Evolutionary conservation across 306 rosid species (phyloP).

Genomic region (Pueraria montana): DNA sequence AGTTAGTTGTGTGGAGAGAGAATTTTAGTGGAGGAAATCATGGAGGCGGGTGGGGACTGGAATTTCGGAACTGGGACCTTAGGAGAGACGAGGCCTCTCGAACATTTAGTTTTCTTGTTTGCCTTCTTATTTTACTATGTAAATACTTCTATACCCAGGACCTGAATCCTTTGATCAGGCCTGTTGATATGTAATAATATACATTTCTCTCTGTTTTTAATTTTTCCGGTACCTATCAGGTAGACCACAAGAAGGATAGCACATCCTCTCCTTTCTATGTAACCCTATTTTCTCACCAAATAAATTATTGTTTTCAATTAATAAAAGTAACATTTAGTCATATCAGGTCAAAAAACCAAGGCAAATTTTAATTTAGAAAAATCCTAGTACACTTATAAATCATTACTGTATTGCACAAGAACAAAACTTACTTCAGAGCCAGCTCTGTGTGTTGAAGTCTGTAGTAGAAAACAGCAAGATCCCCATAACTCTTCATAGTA

Average conservation of each 20-base stretch:
- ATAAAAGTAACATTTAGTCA: neutral
- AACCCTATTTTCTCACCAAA: neutral
- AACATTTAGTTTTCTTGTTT: neutral
- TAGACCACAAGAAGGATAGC: neutral
- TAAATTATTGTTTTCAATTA: neutral
- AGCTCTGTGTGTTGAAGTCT: slow-evolving; percentile 89
- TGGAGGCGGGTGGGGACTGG: neutral
- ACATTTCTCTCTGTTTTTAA: neutral
- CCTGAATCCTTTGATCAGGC: neutral
- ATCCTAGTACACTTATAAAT: slow-evolving; percentile 3
- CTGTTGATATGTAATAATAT: neutral
- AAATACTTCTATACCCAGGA: neutral
- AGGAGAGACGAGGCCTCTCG: neutral
- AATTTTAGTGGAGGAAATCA: neutral
- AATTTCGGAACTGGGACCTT: neutral
- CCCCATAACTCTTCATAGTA: slow-evolving; percentile 96
- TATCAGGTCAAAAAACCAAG: neutral
- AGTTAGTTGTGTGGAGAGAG: neutral
- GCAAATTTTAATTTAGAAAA: slow-evolving; percentile 17
- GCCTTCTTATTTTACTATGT: neutral
- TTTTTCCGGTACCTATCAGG: neutral
- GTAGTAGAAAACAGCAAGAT: slow-evolving; percentile 93
- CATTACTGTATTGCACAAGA: slow-evolving; percentile 37
- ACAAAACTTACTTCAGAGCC: slow-evolving; percentile 83
- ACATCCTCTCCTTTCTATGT: slow-evolving; percentile 13